These are phyloP conservation scores for Aspergillus clavatus DNA, from an alignment of 2,329 filamentous ascomycete species.

Conservation along the genomic window DNA sequence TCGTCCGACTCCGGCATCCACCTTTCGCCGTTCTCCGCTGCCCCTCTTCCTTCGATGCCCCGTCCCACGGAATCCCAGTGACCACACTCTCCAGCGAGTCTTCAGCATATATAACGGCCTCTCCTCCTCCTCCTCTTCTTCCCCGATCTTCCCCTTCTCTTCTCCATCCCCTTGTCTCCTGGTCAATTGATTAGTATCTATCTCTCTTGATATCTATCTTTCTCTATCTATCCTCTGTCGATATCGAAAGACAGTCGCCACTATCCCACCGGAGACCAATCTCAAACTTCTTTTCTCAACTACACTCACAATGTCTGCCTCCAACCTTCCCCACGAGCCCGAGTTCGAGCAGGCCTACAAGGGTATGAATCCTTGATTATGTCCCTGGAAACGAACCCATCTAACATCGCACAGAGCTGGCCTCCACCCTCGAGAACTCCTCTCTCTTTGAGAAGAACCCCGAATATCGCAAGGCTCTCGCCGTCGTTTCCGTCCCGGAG, in stretches of 20 bases:
- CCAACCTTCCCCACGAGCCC: constrained; percentile 76
- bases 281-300: no score
- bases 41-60: no score
- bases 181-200: constrained; percentile 8
- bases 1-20: constrained; percentile 32
- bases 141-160: constrained; percentile 4
- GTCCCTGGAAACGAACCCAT: no score
- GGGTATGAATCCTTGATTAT: constrained; percentile 52
- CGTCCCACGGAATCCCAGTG: no score
- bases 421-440: constrained; percentile 88
- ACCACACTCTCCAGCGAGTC: no score
- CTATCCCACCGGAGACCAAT: constrained; percentile 6
- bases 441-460: constrained; percentile 90
- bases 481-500: constrained; percentile 86
- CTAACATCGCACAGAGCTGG: constrained; percentile 64
- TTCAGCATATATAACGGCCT: no score
- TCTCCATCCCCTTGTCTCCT: constrained; percentile 12
- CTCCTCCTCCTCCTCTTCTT: constrained; percentile 11
- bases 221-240: constrained; percentile 1
- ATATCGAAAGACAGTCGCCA: constrained; percentile 1
- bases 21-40: constrained; percentile 9
- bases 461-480: constrained; percentile 86
- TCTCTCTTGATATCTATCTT: constrained; percentile 9
- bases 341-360: constrained; percentile 99
- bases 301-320: constrained; percentile 56